Evolutionary conservation across 225 moss, liverwort and hornwort species (phyloP).

Genomic region (Ulota crispa): DNA sequence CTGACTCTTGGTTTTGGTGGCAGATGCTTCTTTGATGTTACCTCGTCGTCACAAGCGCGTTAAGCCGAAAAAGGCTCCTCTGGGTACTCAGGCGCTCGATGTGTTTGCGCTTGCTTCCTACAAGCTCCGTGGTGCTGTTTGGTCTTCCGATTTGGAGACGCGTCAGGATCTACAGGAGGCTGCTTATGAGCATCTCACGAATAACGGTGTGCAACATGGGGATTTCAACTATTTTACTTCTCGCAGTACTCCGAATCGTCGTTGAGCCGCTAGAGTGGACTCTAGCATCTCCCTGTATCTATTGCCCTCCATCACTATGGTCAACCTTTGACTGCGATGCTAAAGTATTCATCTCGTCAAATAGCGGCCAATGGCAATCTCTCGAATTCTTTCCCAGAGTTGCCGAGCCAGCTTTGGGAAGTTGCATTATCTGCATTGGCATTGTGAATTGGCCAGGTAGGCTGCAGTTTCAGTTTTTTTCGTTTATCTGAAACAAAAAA

Average conservation of each 20-base stretch:
- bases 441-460: constrained; percentile 27
- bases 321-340: constrained; percentile 24
- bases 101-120: constrained; percentile 43
- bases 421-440: constrained; percentile 12
- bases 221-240: constrained; percentile 36
- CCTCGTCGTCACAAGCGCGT: not conserved
- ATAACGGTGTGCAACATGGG: constrained; percentile 23
- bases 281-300: constrained; percentile 31
- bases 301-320: constrained; percentile 20
- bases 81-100: constrained; percentile 4
- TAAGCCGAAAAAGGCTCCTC: not conserved
- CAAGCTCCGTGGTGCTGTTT: constrained; percentile 37
- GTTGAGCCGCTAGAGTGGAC: constrained; percentile 24
- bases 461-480: constrained; percentile 39
- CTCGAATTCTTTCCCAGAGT: constrained; percentile 7
- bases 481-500: constrained; percentile 39
- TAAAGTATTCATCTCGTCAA: constrained; percentile 25
- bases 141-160: constrained; percentile 20
- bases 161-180: constrained; percentile 16
- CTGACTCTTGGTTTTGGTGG: not conserved
- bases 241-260: constrained; percentile 23
- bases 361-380: constrained; percentile 12
- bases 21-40: not conserved
- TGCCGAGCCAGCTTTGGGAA: constrained; percentile 31
- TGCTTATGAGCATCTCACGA: constrained; percentile 30